Evolutionary conservation across 2,329 filamentous ascomycete genomes (phyloP).

Genomic region (Fusarium subglutinans): DNA sequence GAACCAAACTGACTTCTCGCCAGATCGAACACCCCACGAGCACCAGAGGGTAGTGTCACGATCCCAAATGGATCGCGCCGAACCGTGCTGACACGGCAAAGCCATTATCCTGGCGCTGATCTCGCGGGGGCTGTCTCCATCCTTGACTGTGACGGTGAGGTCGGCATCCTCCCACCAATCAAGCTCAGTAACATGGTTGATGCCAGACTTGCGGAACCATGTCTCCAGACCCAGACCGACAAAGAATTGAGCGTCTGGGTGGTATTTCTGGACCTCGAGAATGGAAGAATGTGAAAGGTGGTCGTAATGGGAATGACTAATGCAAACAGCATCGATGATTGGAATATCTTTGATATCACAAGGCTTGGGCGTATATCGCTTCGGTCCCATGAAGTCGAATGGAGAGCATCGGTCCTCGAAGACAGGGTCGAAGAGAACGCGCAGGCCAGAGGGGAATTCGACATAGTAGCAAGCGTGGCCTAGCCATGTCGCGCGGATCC

Average conservation of each 20-base stretch:
- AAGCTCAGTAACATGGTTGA: constrained; percentile 83
- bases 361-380: constrained; percentile 80
- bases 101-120: constrained; percentile 79
- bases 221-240: constrained; percentile 83
- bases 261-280: constrained; percentile 71
- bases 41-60: constrained; percentile 84
- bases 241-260: constrained; percentile 87
- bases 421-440: constrained; percentile 93
- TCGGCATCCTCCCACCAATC: constrained; percentile 95
- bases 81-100: constrained; percentile 85
- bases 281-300: constrained; percentile 84
- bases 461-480: constrained; percentile 95
- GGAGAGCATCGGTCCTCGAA: constrained; percentile 90
- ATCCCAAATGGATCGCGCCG: constrained; percentile 74
- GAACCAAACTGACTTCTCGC: constrained; percentile 84
- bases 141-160: constrained; percentile 62
- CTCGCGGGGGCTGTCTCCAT: constrained; percentile 43
- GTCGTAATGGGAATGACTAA: constrained; percentile 93
- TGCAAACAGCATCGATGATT: constrained; percentile 77
- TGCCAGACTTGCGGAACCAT: constrained; percentile 79
- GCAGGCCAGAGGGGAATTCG: constrained; percentile 85
- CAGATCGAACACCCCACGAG: constrained; percentile 82
- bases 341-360: constrained; percentile 84
- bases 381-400: constrained; percentile 73
- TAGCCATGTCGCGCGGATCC: constrained; percentile 89